Base-by-base conservation (phyloP, 495 filamentous ascomycete genomes). In the Lasiosphaeria ovina region DNA sequence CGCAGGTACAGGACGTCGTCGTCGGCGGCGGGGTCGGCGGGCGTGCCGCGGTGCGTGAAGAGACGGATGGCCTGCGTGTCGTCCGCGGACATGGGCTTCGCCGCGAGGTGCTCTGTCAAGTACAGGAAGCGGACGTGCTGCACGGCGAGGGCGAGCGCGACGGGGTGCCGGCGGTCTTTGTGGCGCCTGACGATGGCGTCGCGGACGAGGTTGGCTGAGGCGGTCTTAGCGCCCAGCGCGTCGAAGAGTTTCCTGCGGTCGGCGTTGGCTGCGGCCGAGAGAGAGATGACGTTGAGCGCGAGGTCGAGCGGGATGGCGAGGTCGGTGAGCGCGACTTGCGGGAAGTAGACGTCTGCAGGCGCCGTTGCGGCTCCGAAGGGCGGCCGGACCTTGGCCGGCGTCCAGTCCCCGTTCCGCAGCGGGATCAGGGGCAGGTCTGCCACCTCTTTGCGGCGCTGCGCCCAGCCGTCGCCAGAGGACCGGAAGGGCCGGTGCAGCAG, bases 71-170 rank as follows among this genome's bases (percentile, higher is more conserved):
- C 24, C 2, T 2, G 24, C 24, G 24, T 24, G 24, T 24, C 24
- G 24, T 24, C 24, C 24, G 24, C 24, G 24, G 24, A 24, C 24
- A 24, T 24, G 24, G 24, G 44, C 6, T 42, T 11, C 33, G 42
- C 24, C 6, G 52, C 42, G 16, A 53, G 51, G 31, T 59, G 54
- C 14, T 63, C 62, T 6, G 70, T 72, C 47, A 68, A 55, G 49
- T 73, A 77, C 5, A 77, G 66, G 52, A 68, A 76, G 16, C 49
- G 57, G 45, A 77, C 61, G 53, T 71, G 66, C 38, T 55, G 38
- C 4, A 60, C 55, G 4, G 72, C 74, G 16, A 40, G 31, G 50
- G 61, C 9, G 10, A 66, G 32, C 40, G 35, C 32, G 9, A 71
- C 55, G 14, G 17, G 34, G 45, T 4, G 0, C 12, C 16, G 6